A percentile compares a stretch with the other conserved stretches of the same genome.
phyloP scores from a whole-genome alignment of 2,329 filamentous ascomycete species.

The Verticillium nonalfalfae region DNA sequence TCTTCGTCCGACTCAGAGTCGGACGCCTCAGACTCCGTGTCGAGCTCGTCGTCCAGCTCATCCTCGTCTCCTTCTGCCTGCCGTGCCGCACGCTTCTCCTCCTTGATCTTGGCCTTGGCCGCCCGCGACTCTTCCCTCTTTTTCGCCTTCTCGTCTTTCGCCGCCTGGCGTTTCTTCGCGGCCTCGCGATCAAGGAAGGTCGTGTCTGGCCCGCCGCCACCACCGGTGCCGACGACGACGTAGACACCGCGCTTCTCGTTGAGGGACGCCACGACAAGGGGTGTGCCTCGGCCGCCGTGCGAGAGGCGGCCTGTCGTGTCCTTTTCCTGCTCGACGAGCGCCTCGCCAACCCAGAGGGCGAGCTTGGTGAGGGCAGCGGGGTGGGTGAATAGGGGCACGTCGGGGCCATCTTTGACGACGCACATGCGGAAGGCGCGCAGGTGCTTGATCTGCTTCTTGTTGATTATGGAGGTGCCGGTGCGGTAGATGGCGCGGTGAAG shows the following conservation, averaged over 20 bases:
- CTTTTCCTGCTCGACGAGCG: conserved; percentile 81
- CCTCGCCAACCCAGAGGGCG: conserved; percentile 89
- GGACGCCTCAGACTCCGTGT: conserved; percentile 31
- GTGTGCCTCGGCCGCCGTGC: conserved; percentile 66
- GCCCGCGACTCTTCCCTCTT: conserved; percentile 51
- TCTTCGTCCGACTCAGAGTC: conserved; percentile 41
- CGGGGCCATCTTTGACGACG: conserved; percentile 90
- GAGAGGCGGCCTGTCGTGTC: conserved; percentile 64
- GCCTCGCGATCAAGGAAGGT: conserved; percentile 62
- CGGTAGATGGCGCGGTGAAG: conserved; percentile 89
- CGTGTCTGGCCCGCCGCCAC: conserved; percentile 71
- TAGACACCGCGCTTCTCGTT: conserved; percentile 86
- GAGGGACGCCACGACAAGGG: conserved; percentile 82
- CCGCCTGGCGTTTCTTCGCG: conserved; percentile 55
- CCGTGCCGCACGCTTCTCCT: conserved; percentile 55
- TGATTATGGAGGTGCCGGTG: conserved; percentile 83
- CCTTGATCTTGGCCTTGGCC: conserved; percentile 51
- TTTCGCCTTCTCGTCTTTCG: conserved; percentile 56
- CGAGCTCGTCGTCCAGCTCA: conserved; percentile 43
- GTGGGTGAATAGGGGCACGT: conserved; percentile 86
- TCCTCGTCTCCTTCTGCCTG: conserved; percentile 36
- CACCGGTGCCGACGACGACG: conserved; percentile 86
- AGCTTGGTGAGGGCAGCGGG: conserved; percentile 90
- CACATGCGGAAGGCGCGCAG: conserved; percentile 90
- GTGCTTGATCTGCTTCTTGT: conserved; percentile 91